A percentile compares a stretch with the other conserved stretches of the same genome.
Evolutionary conservation across 805 yeast genomes (phyloP).

Genomic region (Ogataea degrootiae): DNA sequence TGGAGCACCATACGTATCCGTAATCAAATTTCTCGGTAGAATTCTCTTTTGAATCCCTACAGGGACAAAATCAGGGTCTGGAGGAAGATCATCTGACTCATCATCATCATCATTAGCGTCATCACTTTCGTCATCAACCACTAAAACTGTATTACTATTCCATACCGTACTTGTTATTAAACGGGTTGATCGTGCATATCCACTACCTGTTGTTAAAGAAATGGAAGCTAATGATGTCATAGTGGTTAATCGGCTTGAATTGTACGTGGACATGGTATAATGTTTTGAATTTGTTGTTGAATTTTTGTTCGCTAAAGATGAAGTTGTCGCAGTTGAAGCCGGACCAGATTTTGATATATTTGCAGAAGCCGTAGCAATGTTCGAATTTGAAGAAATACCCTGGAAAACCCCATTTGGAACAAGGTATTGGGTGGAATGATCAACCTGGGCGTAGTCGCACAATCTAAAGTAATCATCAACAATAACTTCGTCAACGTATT

Average conservation of each 20-base stretch:
- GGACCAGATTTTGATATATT: neutral
- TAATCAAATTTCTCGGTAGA: neutral
- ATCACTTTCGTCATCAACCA: neutral
- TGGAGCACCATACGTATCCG: neutral
- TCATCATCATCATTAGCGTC: neutral
- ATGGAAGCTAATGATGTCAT: neutral
- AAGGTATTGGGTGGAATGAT: conserved; percentile 11
- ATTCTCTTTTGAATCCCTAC: conserved; percentile 12
- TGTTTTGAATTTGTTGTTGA: neutral
- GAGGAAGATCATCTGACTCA: neutral
- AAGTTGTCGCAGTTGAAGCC: too few species aligned
- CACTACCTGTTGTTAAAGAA: neutral
- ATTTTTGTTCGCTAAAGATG: too few species aligned
- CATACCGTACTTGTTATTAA: neutral
- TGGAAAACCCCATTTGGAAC: conserved; percentile 13
- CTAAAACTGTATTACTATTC: neutral
- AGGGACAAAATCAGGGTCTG: conserved; percentile 11
- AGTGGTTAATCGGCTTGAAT: neutral
- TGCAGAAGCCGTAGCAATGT: neutral
- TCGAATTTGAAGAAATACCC: conserved; percentile 5
- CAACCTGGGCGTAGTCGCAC: conserved; percentile 32
- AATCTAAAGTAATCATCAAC: conserved; percentile 37
- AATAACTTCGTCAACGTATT: conserved; percentile 39
- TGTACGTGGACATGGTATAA: neutral
- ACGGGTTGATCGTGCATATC: neutral